Percentiles rank a stretch among this genome's conserved stretches.
Conservation (phyloP, 202 grass and related monocot species). For the Panicum hallii region DNA sequence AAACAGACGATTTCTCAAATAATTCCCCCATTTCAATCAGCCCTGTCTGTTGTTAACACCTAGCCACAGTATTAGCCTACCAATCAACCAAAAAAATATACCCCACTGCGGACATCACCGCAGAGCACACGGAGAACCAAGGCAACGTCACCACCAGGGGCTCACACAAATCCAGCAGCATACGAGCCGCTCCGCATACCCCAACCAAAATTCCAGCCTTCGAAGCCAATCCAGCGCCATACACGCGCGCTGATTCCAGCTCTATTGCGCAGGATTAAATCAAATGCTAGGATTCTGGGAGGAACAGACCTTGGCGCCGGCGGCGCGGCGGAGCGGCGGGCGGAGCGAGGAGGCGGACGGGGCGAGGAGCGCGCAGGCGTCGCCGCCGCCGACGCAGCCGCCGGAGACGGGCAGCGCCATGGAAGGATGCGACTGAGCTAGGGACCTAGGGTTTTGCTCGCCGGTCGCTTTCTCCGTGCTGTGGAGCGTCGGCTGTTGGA, state of each 20-base stretch:
- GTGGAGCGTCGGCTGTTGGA: not conserved
- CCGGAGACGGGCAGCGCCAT: conserved; percentile 51
- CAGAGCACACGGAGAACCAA: not conserved
- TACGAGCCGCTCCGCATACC: not conserved
- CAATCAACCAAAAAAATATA: not conserved
- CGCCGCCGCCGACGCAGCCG: conserved; percentile 20
- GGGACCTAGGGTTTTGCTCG: conserved; percentile 35
- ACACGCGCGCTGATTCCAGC: not conserved
- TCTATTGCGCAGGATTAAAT: not conserved
- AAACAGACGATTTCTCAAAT: not conserved
- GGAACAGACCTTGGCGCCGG: conserved; percentile 40
- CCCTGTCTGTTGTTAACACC: not conserved
- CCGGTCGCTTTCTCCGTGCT: not conserved
- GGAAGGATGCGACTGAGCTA: conserved; percentile 37
- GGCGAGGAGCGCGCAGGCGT: conserved; percentile 38
- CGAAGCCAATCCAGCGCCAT: not conserved
- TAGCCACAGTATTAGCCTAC: not conserved
- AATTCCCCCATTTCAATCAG: not conserved
- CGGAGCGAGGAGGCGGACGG: conserved; percentile 39
- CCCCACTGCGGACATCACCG: not conserved
- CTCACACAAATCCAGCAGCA: not conserved
- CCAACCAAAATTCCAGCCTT: not conserved
- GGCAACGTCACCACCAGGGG: not conserved
- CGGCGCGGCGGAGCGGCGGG: conserved; percentile 22
- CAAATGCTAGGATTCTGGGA: not conserved